Evolutionary conservation across 2,329 filamentous ascomycete species (phyloP), one percentile per base, ranked within the genome.

Genomic region (Metarhizium robertsii): DNA sequence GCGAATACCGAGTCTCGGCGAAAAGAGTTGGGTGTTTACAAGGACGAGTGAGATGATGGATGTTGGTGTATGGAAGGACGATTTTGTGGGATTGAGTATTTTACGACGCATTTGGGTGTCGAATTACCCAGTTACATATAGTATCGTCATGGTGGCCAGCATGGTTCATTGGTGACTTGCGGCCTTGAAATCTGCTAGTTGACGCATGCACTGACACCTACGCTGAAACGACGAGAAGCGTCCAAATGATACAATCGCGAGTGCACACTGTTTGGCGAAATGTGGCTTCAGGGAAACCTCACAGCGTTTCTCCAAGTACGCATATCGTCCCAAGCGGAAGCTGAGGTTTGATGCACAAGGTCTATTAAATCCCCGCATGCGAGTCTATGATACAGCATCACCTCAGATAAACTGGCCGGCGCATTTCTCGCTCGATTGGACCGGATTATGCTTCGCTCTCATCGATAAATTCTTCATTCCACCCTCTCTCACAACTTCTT

Each of bases 321-420:
- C 45, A 1, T 4, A 3, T 30, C 20, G 2, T 30, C 20, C 18
- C 25, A 29, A 20, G 45, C 20, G 7, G 20, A 16, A 20, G 4
- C 6, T 20, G 16, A 13, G 20, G 14, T 53, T 55, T 55, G 58
- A 62, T 61, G 59, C 56, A 60, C 59, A 61, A 59, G 65, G 67
- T 69, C 65, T 68, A 69, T 69, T 66, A 60, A 66, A 62, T 61
- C 66, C 53, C 61, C 58, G 52, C 61, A 65, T 66, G 64, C 65
- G 63, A 68, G 62, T 70, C 71, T 74, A 74, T 73, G 70, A 67
- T 75, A 75, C 72, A 75, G 59, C 66, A 65, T 65, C 69, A 69
- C 64, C 61, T 62, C 61, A 60, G 54, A 25, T 50, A 58, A 55
- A 56, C 58, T 55, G 57, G 53, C 57, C 45, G 54, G 55, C 61